phyloP scores from a whole-genome alignment of 352 stramenopile species.

The Phytopythium aichiense region DNA sequence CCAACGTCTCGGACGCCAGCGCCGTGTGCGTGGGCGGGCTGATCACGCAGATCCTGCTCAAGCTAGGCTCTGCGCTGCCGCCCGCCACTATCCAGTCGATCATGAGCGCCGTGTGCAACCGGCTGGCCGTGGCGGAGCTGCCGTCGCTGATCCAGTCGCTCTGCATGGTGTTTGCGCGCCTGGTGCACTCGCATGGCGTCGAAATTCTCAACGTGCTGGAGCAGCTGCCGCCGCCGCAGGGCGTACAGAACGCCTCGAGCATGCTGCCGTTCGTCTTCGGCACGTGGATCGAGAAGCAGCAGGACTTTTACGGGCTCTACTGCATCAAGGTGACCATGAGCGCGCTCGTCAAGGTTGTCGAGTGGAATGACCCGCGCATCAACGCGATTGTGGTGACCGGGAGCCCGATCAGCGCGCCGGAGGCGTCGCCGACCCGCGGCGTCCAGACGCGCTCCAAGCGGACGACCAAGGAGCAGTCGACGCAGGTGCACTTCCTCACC shows the following conservation, averaged over 20 bases:
- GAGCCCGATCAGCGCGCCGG: constrained; percentile 30
- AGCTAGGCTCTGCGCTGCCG: constrained; percentile 53
- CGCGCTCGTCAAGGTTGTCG: constrained; percentile 62
- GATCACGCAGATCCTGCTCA: constrained; percentile 79
- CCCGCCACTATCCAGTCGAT: constrained; percentile 71
- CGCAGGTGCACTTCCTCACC: constrained; percentile 72
- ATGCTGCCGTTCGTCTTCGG: constrained; percentile 78
- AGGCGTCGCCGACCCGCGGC: constrained; percentile 10
- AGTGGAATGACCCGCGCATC: constrained; percentile 74
- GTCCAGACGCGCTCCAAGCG: constrained; percentile 65
- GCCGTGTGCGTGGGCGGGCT: constrained; percentile 70
- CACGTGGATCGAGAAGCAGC: constrained; percentile 82
- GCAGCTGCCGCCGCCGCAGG: constrained; percentile 45
- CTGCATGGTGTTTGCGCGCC: constrained; percentile 78
- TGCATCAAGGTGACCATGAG: constrained; percentile 83
- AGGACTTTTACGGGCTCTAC: constrained; percentile 81
- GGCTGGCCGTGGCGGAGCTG: constrained; percentile 61
- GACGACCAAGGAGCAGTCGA: constrained; percentile 36
- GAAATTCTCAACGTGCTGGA: constrained; percentile 72
- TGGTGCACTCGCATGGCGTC: constrained; percentile 66
- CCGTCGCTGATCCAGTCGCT: constrained; percentile 76
- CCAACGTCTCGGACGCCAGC: constrained; percentile 59
- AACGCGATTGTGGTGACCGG: constrained; percentile 60
- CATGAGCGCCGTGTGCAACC: constrained; percentile 57
- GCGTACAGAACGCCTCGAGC: constrained; percentile 25